phyloP scores from a whole-genome alignment of 2,329 filamentous ascomycete species.

The Talaromyces sp. region DNA sequence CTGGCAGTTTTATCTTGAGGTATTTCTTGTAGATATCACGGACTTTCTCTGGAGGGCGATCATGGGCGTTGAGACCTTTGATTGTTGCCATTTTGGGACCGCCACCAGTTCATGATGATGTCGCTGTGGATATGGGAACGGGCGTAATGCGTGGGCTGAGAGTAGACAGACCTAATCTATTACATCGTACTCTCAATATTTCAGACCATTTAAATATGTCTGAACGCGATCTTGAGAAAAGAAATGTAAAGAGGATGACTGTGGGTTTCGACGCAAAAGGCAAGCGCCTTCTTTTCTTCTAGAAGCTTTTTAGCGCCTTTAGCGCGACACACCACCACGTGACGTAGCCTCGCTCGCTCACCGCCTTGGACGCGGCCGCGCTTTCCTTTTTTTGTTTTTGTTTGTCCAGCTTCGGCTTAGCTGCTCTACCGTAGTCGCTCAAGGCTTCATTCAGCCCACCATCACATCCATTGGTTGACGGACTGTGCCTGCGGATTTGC shows the following conservation, averaged over 20 bases:
- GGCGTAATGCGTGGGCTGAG: neutral
- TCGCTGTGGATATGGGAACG: neutral
- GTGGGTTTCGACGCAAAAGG: neutral
- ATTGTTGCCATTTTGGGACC: conserved; percentile 34
- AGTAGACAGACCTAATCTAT: neutral
- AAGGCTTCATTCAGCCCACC: conserved; percentile 50
- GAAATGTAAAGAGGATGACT: neutral
- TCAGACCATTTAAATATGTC: neutral
- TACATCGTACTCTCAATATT: neutral
- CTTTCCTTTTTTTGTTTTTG: conserved; percentile 34
- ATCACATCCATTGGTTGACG: conserved; percentile 39
- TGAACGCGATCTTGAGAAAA: neutral
- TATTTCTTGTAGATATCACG: conserved; percentile 73
- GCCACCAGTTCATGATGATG: conserved; percentile 12
- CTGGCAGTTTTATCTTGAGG: conserved; percentile 58
- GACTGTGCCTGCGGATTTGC: conserved; percentile 25
- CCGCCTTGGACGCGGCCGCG: conserved; percentile 27
- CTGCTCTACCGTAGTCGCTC: neutral
- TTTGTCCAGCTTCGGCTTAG: conserved; percentile 27
- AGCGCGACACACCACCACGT: conserved; percentile 7
- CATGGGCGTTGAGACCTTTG: conserved; percentile 66
- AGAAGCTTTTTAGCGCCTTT: conserved; percentile 9
- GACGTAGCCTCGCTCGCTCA: conserved; percentile 21
- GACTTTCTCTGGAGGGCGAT: conserved; percentile 70
- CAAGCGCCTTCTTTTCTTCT: neutral